Conservation (phyloP, 2,329 filamentous ascomycete genomes). For the Arthrobotrys megalospora region DNA sequence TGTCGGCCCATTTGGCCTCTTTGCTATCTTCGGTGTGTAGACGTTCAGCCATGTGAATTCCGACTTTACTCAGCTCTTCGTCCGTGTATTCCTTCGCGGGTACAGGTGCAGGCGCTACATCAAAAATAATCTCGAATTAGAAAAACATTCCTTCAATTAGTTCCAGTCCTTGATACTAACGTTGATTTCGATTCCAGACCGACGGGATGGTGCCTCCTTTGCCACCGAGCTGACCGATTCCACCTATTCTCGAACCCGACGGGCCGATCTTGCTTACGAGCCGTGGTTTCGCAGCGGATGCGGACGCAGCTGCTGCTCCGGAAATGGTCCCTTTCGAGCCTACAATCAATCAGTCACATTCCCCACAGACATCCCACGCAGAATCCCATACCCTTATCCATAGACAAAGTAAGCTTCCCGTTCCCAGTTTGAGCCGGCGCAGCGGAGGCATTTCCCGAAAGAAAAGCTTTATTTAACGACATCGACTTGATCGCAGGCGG, state of each 20-base stretch:
- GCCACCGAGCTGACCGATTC: slow-evolving; percentile 54
- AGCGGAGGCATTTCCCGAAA: slow-evolving; percentile 77
- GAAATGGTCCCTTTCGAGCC: slow-evolving; percentile 46
- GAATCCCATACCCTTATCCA: slow-evolving; percentile 68
- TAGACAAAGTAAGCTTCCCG: slow-evolving; percentile 67
- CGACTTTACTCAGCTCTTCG: slow-evolving; percentile 87
- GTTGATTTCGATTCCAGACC: slow-evolving; percentile 90
- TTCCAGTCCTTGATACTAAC: slow-evolving; percentile 70
- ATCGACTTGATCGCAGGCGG: slow-evolving; percentile 85
- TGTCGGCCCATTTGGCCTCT: slow-evolving; percentile 89
- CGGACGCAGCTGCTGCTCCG: slow-evolving; percentile 35
- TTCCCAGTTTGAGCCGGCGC: slow-evolving; percentile 69
- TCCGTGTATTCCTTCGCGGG: slow-evolving; percentile 84
- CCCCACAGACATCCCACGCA: neutral
- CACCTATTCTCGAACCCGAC: slow-evolving; percentile 58
- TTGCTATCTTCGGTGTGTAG: slow-evolving; percentile 81
- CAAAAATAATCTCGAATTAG: neutral
- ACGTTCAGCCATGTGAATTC: slow-evolving; percentile 86
- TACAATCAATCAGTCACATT: slow-evolving; percentile 30
- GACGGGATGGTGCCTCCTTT: slow-evolving; percentile 61
- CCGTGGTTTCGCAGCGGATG: slow-evolving; percentile 62
- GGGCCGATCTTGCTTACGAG: slow-evolving; percentile 63
- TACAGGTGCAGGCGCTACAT: slow-evolving; percentile 74
- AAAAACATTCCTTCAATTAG: slow-evolving; percentile 8
- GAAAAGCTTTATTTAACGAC: slow-evolving; percentile 86